Base-by-base conservation (phyloP, 2,329 filamentous ascomycete species). In the Verticillium zaregamsianum region DNA sequence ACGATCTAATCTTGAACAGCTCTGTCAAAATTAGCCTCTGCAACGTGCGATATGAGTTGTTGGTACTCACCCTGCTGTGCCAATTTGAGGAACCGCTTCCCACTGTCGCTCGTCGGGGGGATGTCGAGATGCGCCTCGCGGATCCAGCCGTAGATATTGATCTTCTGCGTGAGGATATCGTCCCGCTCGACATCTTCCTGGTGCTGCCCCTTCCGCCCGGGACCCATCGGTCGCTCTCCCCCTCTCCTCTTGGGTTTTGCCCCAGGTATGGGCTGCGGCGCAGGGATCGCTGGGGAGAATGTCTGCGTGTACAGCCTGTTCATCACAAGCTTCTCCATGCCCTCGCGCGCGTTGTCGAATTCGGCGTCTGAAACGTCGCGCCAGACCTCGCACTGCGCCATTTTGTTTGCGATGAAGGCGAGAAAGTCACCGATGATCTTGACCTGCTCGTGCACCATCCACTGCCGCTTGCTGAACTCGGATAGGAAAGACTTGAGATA, bases 321-420 rank as follows among this genome's bases (percentile, higher is more conserved):
- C 96, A 99, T 99, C 67, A 99, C 96, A 4, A 99, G 83, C 74
- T 99, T 99, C 79, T 99, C 95, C 95, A 99, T 99, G 37, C 95
- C 95, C 77, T 99, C 95, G 68, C 93, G 88, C 15, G 95, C 95
- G 74, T 99, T 99, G 75, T 99, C 95, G 69, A 99, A 99, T 71
- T 99, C 95, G 40, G 92, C 92, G 73, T 99, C 95, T 0, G 93
- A 96, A 0, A 98, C 92, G 37, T 95, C 92, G 62, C 91, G 87
- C 95, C 95, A 99, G 3, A 99, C 92, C 65, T 99, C 95, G 71
- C 95, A 99, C 66, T 92, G 86, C 15, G 90, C 92, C 96, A 99
- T 99, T 79, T 98, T 98, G 77, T 97, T 97, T 60, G 91, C 91
- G 66, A 99, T 99, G 71, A 99, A 99, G 55, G 93, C 88, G 57